Base-by-base conservation (phyloP, 805 yeast genomes). In the Spathaspora gorwiae region DNA sequence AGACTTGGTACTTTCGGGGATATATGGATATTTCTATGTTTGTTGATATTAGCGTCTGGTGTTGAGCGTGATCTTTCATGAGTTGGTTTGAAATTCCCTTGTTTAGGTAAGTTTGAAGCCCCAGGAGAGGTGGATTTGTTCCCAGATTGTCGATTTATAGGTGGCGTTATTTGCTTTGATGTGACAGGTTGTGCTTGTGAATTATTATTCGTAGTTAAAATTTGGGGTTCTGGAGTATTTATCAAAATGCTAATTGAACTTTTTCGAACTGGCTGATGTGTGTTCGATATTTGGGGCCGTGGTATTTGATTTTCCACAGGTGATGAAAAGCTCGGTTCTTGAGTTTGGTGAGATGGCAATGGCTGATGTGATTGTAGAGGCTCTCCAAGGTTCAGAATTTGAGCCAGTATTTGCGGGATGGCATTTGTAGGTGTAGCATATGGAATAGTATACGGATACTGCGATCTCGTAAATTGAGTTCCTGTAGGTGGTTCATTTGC, bases 21-120 rank as follows among this genome's bases (percentile, higher is more conserved):
- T 26, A 40, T 27, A 14, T 30, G 41, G 14, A 39, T 15, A 29
- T 32, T 33, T 27, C 41, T 32, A 26, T 27, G 30, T 14, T 39
- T 39, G 5, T 11, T 26, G 5, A 26, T 14, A 11, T 38, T 31
- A 14, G 42, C 15, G 7, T 47, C 55, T 9, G 55, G 49, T 5
- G 53, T 47, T 1, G 73, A 59, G 13, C 53, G 52, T 9, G 68
- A 55, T 19, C 67, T 50, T 35, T 53, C 56, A 50, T 62, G 68
- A 1, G 44, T 30, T 10, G 44, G 49, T 19, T 36, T 31, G 11
- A 37, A 39, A 29, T 32, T 30, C 1, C 45, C 45, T 37, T 42
- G 45, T 42, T 42, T 42, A 13, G 45, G 45, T 14, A 42, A 36
- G 12, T 34, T 40, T n/a, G 47, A 41, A 24, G 47, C 34, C n/a